A percentile compares a stretch with the other conserved stretches of the same genome.
Conservation (phyloP, 2,329 filamentous ascomycete genomes). For the Fusarium oxysporum region DNA sequence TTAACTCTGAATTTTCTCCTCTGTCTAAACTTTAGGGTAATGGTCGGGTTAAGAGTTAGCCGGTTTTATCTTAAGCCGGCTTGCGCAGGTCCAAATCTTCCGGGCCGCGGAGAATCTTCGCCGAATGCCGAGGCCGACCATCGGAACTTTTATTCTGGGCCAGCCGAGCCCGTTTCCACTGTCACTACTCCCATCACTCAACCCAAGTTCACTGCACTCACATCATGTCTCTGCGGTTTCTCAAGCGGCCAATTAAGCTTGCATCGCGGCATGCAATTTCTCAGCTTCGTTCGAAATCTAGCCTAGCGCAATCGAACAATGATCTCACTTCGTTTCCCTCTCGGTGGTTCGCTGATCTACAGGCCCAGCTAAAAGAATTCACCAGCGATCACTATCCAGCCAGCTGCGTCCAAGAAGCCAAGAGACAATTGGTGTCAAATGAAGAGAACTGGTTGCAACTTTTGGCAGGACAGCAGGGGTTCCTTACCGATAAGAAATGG, state of each 20-base stretch:
- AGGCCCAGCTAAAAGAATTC: neutral
- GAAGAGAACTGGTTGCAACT: slow-evolving; percentile 18
- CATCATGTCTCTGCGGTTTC: neutral
- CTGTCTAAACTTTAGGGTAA: neutral
- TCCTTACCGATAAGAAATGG: slow-evolving; percentile 23
- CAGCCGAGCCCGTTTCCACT: neutral
- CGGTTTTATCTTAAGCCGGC: neutral
- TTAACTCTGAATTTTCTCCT: neutral
- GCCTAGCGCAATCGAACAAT: neutral
- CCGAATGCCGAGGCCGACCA: neutral
- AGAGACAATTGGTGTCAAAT: neutral
- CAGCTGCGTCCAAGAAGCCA: slow-evolving; percentile 6
- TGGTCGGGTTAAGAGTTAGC: neutral
- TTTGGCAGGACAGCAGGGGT: slow-evolving; percentile 22
- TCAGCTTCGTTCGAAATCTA: neutral
- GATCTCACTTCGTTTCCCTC: neutral
- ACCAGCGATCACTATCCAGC: neutral
- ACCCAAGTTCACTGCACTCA: neutral
- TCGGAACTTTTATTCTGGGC: neutral
- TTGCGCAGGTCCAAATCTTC: neutral
- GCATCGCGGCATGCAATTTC: no score
- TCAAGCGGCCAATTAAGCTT: neutral
- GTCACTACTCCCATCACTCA: neutral
- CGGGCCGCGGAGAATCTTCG: neutral
- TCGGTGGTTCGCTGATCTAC: slow-evolving; percentile 32